Percentiles rank a stretch among this genome's conserved stretches.
These are phyloP conservation scores for Huntiella decipiens DNA, from an alignment of 2,329 filamentous ascomycete genomes.

Conservation along the genomic window DNA sequence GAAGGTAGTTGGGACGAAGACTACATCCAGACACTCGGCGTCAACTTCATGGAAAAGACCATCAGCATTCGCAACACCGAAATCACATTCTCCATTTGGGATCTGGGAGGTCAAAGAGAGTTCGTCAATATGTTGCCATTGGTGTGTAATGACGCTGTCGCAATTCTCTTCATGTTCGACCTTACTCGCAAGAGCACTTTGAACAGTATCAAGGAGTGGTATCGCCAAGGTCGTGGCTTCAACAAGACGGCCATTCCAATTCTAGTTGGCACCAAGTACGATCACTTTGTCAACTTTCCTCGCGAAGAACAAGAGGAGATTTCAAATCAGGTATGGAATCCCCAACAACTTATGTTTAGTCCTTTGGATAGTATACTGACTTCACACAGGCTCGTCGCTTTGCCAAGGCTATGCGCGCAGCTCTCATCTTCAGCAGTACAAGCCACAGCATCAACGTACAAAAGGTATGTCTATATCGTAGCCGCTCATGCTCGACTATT, in stretches of 20 bases:
- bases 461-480: conserved; percentile 39
- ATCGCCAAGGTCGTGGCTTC: conserved; percentile 89
- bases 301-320: conserved; percentile 97
- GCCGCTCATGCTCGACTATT: background rate
- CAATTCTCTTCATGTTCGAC: conserved; percentile 99
- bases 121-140: conserved; percentile 99
- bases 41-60: conserved; percentile 99
- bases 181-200: conserved; percentile 93
- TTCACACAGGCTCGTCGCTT: conserved; percentile 62
- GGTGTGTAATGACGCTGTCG: conserved; percentile 98
- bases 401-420: conserved; percentile 94
- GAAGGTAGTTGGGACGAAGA: conserved; percentile 99
- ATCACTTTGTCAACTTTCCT: conserved; percentile 98
- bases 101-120: conserved; percentile 89
- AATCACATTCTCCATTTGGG: conserved; percentile 99
- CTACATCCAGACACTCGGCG: conserved; percentile 94
- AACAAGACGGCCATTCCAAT: conserved; percentile 99
- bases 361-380: background rate
- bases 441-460: conserved; percentile 99
- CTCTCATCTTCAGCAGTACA: conserved; percentile 94
- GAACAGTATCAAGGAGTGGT: conserved; percentile 99
- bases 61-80: conserved; percentile 98
- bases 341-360: background rate
- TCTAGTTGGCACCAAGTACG: conserved; percentile 92
- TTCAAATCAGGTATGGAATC: conserved; percentile 57